Conservation (phyloP, 331 rosid genomes). For the Telfairia occidentalis region DNA sequence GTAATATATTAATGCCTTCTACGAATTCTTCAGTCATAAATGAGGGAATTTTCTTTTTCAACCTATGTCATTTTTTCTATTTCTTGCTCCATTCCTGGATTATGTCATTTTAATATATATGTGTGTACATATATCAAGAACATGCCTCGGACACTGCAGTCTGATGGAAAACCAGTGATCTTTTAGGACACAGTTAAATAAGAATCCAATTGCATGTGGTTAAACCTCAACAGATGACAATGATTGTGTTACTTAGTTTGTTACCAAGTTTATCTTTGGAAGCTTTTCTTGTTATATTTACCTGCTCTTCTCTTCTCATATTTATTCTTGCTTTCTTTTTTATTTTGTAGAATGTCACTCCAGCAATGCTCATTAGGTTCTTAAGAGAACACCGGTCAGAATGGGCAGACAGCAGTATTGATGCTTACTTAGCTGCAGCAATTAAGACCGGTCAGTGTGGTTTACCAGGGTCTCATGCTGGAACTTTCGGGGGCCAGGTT, state of each 20-base stretch:
- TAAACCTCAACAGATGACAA: neutral
- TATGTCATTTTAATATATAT: too few relatives aligned
- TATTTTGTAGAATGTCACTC: conserved; percentile 77
- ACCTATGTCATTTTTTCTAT: neutral
- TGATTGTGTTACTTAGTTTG: neutral
- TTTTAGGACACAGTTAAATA: neutral
- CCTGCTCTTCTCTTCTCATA: neutral
- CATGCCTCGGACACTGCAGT: neutral
- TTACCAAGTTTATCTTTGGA: neutral
- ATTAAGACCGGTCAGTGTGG: conserved; percentile 77
- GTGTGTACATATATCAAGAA: too few relatives aligned
- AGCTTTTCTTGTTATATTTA: neutral
- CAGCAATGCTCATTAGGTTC: conserved; percentile 85
- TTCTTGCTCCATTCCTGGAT: neutral
- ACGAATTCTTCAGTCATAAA: neutral
- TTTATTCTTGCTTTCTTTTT: conserved; percentile 6
- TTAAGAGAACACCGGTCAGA: conserved; percentile 92
- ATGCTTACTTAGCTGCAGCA: conserved; percentile 92
- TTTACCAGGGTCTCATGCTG: conserved; percentile 57
- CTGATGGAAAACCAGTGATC: neutral
- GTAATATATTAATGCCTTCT: neutral
- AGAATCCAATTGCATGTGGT: neutral
- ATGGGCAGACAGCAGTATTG: conserved; percentile 98
- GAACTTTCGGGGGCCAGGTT: conserved; percentile 84
- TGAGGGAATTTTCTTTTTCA: neutral